Evolutionary conservation across 352 stramenopile genomes (phyloP), one percentile per base, ranked within the genome.

Genomic region (Phytopythium boreale): DNA sequence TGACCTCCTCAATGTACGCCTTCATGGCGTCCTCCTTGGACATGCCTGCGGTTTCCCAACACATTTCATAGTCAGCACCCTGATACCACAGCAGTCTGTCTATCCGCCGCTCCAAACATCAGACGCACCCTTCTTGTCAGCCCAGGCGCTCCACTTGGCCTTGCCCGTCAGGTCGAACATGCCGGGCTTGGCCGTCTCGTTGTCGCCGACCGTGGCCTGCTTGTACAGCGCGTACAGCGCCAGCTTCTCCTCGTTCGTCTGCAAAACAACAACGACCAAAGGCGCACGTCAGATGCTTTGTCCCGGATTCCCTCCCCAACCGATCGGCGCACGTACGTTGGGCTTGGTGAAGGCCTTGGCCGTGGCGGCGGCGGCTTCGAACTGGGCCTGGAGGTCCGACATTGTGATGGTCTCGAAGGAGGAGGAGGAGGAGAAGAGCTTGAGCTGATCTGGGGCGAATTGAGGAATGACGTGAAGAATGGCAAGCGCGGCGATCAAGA

Each of bases 221-320:
- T 97, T 97, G 86, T 84, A 97, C 70, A 85, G 81, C n/a, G 84
- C 81, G 80, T 97, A 97, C 55, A 97, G 71, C 27, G 77, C 74
- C 63, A 97, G 86, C 82, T 96, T 96, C 71, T 97, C 87, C 56
- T 94, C 85, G 84, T 97, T 95, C n/a, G 71, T 72, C 68, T 87
- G 59, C 43, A 22, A 17, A n/a, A n/a, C 7, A 56, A 61, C 44
- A 52, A 17, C 27, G 22, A 59, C 46, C 24, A 62, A 55, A 29
- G 17, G 7, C 29, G 47, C 14, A 12, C 24, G 22, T 55, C 47
- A 55, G 47, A 5, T 17, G 15, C 41, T 22, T 11, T 61, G 4
- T 27, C 17, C 20, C 7, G 15, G 2, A n/a, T 20, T 56, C 59
- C 10, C 12, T 6, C n/a, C 7, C 5, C 43, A 26, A 31, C 44